Base-by-base conservation (phyloP, 2,329 filamentous ascomycete genomes). In the Fusarium brevicatenulatum region DNA sequence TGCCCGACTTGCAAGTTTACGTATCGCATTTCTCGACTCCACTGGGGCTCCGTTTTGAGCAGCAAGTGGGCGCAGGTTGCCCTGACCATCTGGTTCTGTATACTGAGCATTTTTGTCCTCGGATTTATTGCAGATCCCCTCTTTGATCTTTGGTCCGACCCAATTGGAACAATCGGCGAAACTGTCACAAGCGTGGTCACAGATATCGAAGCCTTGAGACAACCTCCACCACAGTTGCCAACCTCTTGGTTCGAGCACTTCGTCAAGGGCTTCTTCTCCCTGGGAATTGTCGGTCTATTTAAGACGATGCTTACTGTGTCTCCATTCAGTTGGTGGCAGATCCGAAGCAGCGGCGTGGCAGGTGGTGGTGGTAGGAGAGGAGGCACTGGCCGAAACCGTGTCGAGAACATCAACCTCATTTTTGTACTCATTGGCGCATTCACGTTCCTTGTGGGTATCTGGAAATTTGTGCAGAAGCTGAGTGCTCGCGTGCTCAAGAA, bases 71-170 rank as follows among this genome's bases (percentile, higher is more conserved):
- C 92, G 9, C 92, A 97, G 78, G 84, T 94, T 36, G 79, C 83
- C 2, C 84, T 98, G 75, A 98, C 95, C 2, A 74, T 93, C 5
- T 55, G 86, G 25, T 92, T 97, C 71, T 88, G 98, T 72, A 64
- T 94, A 40, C 70, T 91, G 47, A 88, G 91, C 57, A 87, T 97
- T 32, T 98, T 97, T 78, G 36, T 93, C 2, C 89, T 98, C 63
- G 96, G 96, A 46, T 98, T 98, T 78, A 83, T 98, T 73, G 95
- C 95, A 67, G 95, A 98, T 81, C 95, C 95, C 4, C 94, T 98
- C 68, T 92, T 98, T 81, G 93, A 95, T 76, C 84, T 97, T 34
- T 97, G 95, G 85, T 83, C 95, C 61, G 94, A 97, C 78, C 95
- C 95, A 1, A 83, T 90, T 63, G 90, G 91, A 56, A 90, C 89